Evolutionary conservation across 2,329 filamentous ascomycete species (phyloP).

Genomic region (Thermothelomyces thermophilus): DNA sequence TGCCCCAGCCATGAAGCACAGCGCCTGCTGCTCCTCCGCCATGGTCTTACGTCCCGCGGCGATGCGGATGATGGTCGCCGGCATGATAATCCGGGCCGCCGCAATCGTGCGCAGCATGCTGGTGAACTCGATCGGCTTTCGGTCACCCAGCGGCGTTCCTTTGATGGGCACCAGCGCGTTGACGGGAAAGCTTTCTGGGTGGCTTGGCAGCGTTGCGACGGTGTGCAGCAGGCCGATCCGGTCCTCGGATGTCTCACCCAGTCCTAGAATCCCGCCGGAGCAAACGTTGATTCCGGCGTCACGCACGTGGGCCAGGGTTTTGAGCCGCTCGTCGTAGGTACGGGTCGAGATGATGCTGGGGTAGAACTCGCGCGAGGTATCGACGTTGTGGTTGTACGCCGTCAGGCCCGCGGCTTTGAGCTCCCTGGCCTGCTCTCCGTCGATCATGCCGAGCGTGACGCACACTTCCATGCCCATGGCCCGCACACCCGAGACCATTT

Average conservation of each 20-base stretch:
- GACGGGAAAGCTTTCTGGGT: slow-evolving; percentile 87
- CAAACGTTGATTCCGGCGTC: slow-evolving; percentile 86
- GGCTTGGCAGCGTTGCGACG: slow-evolving; percentile 68
- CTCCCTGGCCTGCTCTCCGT: slow-evolving; percentile 70
- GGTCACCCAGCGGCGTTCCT: slow-evolving; percentile 76
- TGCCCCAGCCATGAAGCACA: slow-evolving; percentile 85
- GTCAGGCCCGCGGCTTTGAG: slow-evolving; percentile 79
- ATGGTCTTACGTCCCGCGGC: slow-evolving; percentile 80
- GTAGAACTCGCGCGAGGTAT: slow-evolving; percentile 85
- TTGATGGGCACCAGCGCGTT: slow-evolving; percentile 88
- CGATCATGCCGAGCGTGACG: slow-evolving; percentile 92
- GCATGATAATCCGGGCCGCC: slow-evolving; percentile 76
- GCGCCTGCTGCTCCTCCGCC: slow-evolving; percentile 78
- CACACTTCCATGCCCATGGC: slow-evolving; percentile 84
- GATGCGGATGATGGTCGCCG: slow-evolving; percentile 76
- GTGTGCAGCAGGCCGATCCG: slow-evolving; percentile 80
- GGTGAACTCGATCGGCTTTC: slow-evolving; percentile 66
- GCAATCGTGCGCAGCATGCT: slow-evolving; percentile 76
- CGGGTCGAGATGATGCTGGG: slow-evolving; percentile 79
- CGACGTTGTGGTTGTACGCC: slow-evolving; percentile 91
- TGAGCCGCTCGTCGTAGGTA: slow-evolving; percentile 77
- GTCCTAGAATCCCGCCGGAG: slow-evolving; percentile 78
- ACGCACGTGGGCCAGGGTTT: slow-evolving; percentile 72
- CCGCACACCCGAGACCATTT: slow-evolving; percentile 76
- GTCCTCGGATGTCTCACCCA: slow-evolving; percentile 73